A percentile compares a stretch with the other conserved stretches of the same genome.
phyloP scores from a whole-genome alignment of 108 stramenopile genomes.

The Cyclotella sp. region DNA sequence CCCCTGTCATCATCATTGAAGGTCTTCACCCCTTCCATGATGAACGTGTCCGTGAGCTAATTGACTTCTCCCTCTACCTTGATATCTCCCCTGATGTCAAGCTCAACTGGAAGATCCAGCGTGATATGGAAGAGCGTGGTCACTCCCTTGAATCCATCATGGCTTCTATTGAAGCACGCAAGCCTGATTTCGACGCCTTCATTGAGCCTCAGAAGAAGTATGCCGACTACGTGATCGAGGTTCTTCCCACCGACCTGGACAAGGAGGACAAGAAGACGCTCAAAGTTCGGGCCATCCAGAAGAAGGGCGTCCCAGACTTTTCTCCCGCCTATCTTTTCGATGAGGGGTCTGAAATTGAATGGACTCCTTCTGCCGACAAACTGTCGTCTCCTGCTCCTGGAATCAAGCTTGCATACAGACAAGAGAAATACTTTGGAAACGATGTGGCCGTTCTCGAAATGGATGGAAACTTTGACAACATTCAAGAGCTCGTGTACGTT shows the following conservation, averaged over 20 bases:
- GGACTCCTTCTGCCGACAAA: constrained; percentile 91
- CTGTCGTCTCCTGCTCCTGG: constrained; percentile 93
- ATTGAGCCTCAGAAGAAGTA: constrained; percentile 95
- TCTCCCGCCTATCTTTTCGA: constrained; percentile 95
- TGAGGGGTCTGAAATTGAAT: constrained; percentile 91
- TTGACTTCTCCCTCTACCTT: constrained; percentile 98
- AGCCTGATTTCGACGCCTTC: constrained; percentile 97
- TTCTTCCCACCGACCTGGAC: constrained; percentile 95
- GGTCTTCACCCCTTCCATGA: constrained; percentile 98
- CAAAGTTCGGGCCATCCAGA: constrained; percentile 93
- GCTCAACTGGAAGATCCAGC: constrained; percentile 99
- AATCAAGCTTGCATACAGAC: constrained; percentile 93
- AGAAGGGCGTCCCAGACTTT: constrained; percentile 92
- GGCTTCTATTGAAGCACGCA: constrained; percentile 95
- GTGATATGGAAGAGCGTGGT: constrained; percentile 98
- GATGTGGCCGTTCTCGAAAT: constrained; percentile 90
- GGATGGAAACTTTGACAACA: constrained; percentile 98
- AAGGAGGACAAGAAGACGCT: constrained; percentile 95
- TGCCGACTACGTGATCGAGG: constrained; percentile 94
- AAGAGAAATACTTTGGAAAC: constrained; percentile 88
- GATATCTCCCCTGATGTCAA: constrained; percentile 97
- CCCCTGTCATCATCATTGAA: constrained; percentile 97
- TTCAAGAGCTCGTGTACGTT: constrained; percentile 94
- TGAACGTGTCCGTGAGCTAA: constrained; percentile 92
- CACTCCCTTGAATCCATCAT: constrained; percentile 96